Evolutionary conservation across 2,329 filamentous ascomycete genomes (phyloP).

Genomic region (Pseudogymnoascus sp.): DNA sequence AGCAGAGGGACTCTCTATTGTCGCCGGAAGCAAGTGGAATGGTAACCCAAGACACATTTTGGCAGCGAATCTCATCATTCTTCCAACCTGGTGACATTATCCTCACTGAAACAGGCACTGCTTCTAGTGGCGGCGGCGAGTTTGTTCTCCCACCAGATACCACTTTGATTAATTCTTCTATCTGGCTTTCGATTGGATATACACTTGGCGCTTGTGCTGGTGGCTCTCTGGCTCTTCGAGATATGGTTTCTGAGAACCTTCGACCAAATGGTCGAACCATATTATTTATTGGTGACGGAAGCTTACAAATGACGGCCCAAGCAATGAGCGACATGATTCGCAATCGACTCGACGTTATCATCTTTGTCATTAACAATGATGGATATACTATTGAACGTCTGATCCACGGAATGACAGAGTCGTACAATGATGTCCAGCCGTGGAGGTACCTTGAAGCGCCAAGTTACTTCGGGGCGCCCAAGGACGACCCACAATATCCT

Average conservation of each 20-base stretch:
- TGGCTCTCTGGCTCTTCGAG: conserved; percentile 44
- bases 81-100: conserved; percentile 46
- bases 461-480: conserved; percentile 36
- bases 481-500: conserved; percentile 20
- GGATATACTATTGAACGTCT: conserved; percentile 52
- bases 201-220: conserved; percentile 51
- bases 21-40: conserved; percentile 11
- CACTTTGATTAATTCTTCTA: conserved; percentile 41
- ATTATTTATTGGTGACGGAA: conserved; percentile 55
- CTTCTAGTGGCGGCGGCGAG: conserved; percentile 44
- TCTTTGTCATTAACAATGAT: conserved; percentile 50
- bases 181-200: conserved; percentile 54
- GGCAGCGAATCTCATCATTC: conserved; percentile 38
- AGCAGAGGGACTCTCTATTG: conserved; percentile 17
- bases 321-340: conserved; percentile 57
- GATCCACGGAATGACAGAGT: conserved; percentile 45
- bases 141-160: conserved; percentile 41
- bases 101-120: conserved; percentile 50
- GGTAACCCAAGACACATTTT: conserved; percentile 43
- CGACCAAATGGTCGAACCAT: conserved; percentile 38
- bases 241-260: conserved; percentile 30
- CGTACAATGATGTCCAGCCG: conserved; percentile 45
- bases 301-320: conserved; percentile 58
- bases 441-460: conserved; percentile 45
- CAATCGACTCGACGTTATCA: conserved; percentile 39